Percentiles rank a stretch among this genome's conserved stretches.
Evolutionary conservation across 2,329 filamentous ascomycete species (phyloP).

Genomic region (Claviceps sp.): DNA sequence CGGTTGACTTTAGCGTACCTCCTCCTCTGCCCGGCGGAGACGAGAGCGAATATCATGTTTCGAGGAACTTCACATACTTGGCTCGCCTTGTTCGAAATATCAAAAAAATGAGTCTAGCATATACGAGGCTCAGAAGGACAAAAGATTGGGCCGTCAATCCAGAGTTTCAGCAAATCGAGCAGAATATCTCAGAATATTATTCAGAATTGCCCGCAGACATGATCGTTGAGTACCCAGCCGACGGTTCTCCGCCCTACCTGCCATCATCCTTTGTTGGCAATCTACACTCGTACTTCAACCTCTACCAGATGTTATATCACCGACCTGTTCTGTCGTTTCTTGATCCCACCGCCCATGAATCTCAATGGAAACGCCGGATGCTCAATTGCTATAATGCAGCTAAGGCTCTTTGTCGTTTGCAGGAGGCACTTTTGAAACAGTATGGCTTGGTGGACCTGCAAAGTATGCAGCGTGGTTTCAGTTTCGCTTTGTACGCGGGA

Average conservation of each 20-base stretch:
- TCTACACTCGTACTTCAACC: conserved; percentile 76
- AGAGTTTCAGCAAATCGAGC: conserved; percentile 66
- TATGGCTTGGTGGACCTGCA: conserved; percentile 71
- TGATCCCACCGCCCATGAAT: conserved; percentile 55
- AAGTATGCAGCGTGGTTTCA: conserved; percentile 88
- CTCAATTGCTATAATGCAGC: conserved; percentile 72
- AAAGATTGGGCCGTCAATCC: conserved; percentile 83
- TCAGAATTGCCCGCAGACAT: conserved; percentile 67
- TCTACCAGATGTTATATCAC: conserved; percentile 76
- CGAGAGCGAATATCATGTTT: conserved; percentile 62
- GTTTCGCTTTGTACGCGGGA: conserved; percentile 87
- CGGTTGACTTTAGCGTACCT: conserved; percentile 60
- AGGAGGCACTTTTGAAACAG: conserved; percentile 66
- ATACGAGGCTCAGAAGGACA: conserved; percentile 59
- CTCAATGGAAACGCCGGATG: conserved; percentile 81
- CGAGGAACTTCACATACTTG: conserved; percentile 74
- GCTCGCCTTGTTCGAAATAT: conserved; percentile 67
- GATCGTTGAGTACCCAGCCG: conserved; percentile 60
- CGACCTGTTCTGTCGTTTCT: conserved; percentile 73
- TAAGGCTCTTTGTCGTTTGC: conserved; percentile 71
- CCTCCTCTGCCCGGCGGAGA: conserved; percentile 53
- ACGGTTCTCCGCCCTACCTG: conserved; percentile 72
- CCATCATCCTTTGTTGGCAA: conserved; percentile 81
- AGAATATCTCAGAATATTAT: conserved; percentile 63
- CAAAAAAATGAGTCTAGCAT: conserved; percentile 61